Evolutionary conservation across 2,329 filamentous ascomycete species (phyloP).

Genomic region (Penicillium sp.): DNA sequence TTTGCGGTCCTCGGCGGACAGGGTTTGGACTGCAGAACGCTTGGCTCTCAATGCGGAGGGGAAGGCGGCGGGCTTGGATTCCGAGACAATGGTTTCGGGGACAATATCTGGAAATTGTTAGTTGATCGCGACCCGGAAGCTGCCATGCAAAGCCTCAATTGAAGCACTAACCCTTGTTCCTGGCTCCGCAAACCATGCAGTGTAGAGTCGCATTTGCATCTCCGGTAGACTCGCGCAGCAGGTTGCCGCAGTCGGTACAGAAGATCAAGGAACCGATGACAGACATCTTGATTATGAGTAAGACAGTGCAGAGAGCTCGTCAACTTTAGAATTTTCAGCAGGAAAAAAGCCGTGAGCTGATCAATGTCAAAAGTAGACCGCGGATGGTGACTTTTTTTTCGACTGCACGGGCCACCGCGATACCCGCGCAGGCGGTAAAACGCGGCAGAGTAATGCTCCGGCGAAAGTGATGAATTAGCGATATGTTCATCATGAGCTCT

Average conservation of each 20-base stretch:
- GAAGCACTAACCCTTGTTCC: constrained; percentile 69
- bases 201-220: constrained; percentile 70
- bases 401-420: constrained; percentile 20
- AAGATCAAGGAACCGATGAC: constrained; percentile 89
- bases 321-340: neutral
- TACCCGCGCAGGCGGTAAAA: constrained; percentile 18
- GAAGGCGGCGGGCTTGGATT: constrained; percentile 86
- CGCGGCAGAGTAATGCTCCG: constrained; percentile 15
- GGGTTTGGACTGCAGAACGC: constrained; percentile 76
- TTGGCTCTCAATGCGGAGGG: constrained; percentile 86
- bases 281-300: constrained; percentile 59
- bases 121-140: neutral
- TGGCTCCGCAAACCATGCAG: constrained; percentile 82
- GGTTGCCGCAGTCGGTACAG: constrained; percentile 87
- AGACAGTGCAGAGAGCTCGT: neutral
- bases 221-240: constrained; percentile 77
- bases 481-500: constrained; percentile 14
- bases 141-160: neutral
- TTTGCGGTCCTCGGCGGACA: constrained; percentile 73
- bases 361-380: constrained; percentile 1
- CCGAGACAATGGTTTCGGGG: constrained; percentile 72
- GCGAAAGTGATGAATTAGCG: constrained; percentile 18
- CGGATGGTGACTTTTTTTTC: constrained; percentile 19
- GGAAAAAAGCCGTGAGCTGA: neutral
- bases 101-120: constrained; percentile 59